These are phyloP conservation scores for Phialemoniopsis sp. DNA, from an alignment of 2,329 filamentous ascomycete genomes.

Conservation along the genomic window DNA sequence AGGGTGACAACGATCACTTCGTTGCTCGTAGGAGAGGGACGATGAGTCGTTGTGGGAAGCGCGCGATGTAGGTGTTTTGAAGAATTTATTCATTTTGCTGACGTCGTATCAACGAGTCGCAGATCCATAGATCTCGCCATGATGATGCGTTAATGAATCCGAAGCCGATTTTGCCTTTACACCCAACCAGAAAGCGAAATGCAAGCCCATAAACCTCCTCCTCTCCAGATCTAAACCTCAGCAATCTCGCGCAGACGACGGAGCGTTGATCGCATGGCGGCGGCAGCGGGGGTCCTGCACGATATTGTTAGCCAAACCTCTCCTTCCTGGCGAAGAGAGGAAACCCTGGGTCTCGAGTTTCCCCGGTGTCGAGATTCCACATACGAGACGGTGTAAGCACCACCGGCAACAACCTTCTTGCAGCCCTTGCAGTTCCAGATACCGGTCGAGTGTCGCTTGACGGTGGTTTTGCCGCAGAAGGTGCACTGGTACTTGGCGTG, in stretches of 20 bases:
- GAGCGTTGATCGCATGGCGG: conserved; percentile 92
- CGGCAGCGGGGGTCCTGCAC: conserved; percentile 80
- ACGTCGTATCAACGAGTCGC: neutral
- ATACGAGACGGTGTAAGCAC: conserved; percentile 96
- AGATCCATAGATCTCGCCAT: neutral
- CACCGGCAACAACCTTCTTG: conserved; percentile 89
- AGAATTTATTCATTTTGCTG: neutral
- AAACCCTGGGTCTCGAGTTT: neutral
- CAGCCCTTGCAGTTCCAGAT: conserved; percentile 95
- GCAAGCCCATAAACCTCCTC: neutral
- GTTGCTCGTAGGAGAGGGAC: too few relatives aligned
- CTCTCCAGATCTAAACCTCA: conserved; percentile 65
- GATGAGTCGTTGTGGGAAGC: too few relatives aligned
- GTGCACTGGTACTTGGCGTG: conserved; percentile 97
- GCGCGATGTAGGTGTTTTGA: too few relatives aligned
- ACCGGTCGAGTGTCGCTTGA: conserved; percentile 57
- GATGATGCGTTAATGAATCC: conserved; percentile 1
- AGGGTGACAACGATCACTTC: too few relatives aligned
- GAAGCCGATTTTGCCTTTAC: conserved; percentile 23
- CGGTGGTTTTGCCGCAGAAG: conserved; percentile 96
- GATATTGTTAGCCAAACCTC: neutral
- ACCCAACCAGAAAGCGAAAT: conserved; percentile 1
- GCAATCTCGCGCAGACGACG: conserved; percentile 96
- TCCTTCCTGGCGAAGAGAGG: conserved; percentile 1
- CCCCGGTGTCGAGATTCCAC: conserved; percentile 35